Percentiles rank a stretch among this genome's conserved stretches.
These are phyloP conservation scores for Candida rishiriensis DNA, from an alignment of 805 yeast genomes.

Conservation along the genomic window DNA sequence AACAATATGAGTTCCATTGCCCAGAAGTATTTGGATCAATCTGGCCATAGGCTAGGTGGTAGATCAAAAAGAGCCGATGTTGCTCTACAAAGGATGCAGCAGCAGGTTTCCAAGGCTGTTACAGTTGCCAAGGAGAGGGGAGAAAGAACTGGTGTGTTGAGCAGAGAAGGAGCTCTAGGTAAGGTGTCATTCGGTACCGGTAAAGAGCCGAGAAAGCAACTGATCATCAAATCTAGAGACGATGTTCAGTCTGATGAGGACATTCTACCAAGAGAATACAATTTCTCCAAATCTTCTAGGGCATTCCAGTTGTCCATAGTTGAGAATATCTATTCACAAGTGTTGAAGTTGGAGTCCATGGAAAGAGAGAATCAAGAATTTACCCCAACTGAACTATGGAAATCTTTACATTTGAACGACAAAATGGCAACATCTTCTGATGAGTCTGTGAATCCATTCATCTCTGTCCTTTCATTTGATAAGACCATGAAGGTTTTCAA, in stretches of 20 bases:
- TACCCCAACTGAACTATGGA: conserved; percentile 59
- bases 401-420: conserved; percentile 68
- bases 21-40: conserved; percentile 83
- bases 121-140: conserved; percentile 84
- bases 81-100: conserved; percentile 96
- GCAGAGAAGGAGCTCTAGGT: conserved; percentile 84
- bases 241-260: conserved; percentile 17
- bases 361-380: conserved; percentile 54
- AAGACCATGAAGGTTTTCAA: conserved; percentile 88
- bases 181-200: conserved; percentile 74
- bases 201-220: conserved; percentile 83
- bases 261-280: conserved; percentile 28
- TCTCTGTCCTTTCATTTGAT: conserved; percentile 75
- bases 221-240: conserved; percentile 47
- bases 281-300: conserved; percentile 35
- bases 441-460: conserved; percentile 72
- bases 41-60: conserved; percentile 88
- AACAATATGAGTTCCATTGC: conserved; percentile 78
- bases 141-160: conserved; percentile 57
- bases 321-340: conserved; percentile 74
- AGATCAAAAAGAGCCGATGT: conserved; percentile 80
- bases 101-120: conserved; percentile 94
- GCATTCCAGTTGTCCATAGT: conserved; percentile 60
- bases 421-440: conserved; percentile 43
- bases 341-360: conserved; percentile 73